Base-by-base conservation (phyloP, 1,284 basidiomycete species). In the Phenoliferia sp. region DNA sequence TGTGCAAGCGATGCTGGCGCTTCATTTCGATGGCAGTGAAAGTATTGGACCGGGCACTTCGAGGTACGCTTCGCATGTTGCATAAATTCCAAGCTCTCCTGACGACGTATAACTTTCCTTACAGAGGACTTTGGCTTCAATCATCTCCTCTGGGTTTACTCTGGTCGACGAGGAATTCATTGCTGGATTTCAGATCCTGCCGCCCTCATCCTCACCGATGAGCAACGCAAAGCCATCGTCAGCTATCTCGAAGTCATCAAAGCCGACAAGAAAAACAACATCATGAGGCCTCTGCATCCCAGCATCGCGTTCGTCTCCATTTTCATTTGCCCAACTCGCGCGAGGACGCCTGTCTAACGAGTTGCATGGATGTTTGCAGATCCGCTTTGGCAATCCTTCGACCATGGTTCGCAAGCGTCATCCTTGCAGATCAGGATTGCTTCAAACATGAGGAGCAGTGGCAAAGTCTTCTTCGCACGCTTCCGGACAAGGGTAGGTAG, bases 111-210 rank as follows among this genome's bases (percentile, higher is more conserved):
- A 50, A 15, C 10, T 9, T 12, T 2, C n/a, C 31, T 3, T 26
- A 26, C 67, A 77, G 76, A 77, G 48, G 77, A 79, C 62, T 79
- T 75, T 62, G 94, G 93, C 2, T 86, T 82, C 78, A 77, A 80
- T 65, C 85, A 85, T 76, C 83, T 99, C 33, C 83, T 99, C 19
- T 99, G 96, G 96, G 94, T 99, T 31, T 99, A 98, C 80, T 99
- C 96, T 19, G 95, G 95, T 70, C 89, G 95, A 56, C 90, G 95
- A 81, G 95, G 96, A 74, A 99, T 99, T 75, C 95, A 99, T 83
- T 85, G 94, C 78, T 99, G 95, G 95, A 88, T 99, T 69, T 94
- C 92, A 7, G 95, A 99, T 79, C 82, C 84, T 61, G 86, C 89
- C 65, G 96, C 96, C 0, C 84, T 96, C 81, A 87, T 85, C 68